These are phyloP conservation scores for Forsythia suspensa DNA, from an alignment of 257 asterid genomes.

Conservation along the genomic window DNA sequence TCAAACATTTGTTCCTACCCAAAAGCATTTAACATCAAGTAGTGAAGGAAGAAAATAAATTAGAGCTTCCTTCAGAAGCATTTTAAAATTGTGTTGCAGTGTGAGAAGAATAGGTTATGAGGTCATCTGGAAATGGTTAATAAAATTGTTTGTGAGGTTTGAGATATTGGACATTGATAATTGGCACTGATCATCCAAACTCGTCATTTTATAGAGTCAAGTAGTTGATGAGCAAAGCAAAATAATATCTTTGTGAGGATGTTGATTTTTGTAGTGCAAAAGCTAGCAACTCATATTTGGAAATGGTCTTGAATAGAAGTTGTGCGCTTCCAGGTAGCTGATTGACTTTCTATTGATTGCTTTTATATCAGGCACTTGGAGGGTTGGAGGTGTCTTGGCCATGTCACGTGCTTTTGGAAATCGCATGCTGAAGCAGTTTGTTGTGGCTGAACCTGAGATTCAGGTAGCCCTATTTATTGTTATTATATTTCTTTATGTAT, in stretches of 20 bases:
- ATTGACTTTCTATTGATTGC: background rate
- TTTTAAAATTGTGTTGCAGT: background rate
- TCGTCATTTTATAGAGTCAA: background rate
- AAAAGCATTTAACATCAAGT: background rate
- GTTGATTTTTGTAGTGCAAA: background rate
- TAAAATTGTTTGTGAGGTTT: background rate
- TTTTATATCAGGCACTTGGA: conserved; percentile 82
- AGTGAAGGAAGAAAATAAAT: background rate
- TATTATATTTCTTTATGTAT: background rate
- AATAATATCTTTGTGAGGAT: background rate
- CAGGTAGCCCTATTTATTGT: conserved; percentile 56
- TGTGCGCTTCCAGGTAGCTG: background rate
- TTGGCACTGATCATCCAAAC: background rate
- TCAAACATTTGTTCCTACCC: background rate
- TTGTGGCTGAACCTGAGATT: conserved; percentile 98
- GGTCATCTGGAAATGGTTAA: background rate
- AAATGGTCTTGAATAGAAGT: background rate
- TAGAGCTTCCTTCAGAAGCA: background rate
- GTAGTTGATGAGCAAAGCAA: background rate
- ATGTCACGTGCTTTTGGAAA: conserved; percentile 99
- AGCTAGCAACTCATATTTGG: background rate
- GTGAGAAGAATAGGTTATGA: background rate
- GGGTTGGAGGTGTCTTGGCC: conserved; percentile 99
- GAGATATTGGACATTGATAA: background rate
- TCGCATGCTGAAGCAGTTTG: conserved; percentile 96